Evolutionary conservation across 139 green algal species (phyloP), one percentile per base, ranked within the genome.

Genomic region (Picocystis salinarum): DNA sequence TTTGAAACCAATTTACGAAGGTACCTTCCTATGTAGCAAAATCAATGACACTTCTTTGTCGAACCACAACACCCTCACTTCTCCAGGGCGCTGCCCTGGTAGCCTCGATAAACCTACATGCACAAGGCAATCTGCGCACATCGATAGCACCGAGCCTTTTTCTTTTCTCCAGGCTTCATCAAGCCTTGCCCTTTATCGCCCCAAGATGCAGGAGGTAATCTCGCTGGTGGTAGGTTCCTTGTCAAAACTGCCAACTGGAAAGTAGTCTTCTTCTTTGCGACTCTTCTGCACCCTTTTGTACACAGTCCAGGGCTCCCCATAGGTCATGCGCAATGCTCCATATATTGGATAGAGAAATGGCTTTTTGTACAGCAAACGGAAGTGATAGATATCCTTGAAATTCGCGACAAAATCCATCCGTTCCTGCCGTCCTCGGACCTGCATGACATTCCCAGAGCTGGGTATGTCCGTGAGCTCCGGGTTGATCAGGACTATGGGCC

Each of bases 401-500:
- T 34, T 50, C n/a, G 29, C 46, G 1, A 29, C 48, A 34, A 55
- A 72, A 9, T 47, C 50, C 17, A 51, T n/a, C 3, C 62, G 30
- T 48, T 72, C 50, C 25, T 17, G 40, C 7, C 62, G 28, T 9
- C 62, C 62, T 11, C 47, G 15, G 24, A 69, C 46, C 23, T 31
- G n/a, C 47, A 62, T 52, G 4, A 66, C 56, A 33, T 51, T 56
- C 6, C 27, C 61, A 11, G 61, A 37, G 42, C 54, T 62, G 18
- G 59, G 62, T 1, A 72, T 52, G 23, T 72, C 62, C 12, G 11
- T 28, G 5, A 59, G 33, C 28, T 59, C 52, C 11, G 61, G 55
- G 40, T 72, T 72, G 50, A 72, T 18, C 9, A 72, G 50, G 29
- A 72, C 55, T 15, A 60, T 24, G 18, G 7, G 52, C 28, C 48